Evolutionary conservation across 768 basidiomycete species (phyloP), one percentile per base, ranked within the genome.

Genomic region (Neoboletus magnificus): DNA sequence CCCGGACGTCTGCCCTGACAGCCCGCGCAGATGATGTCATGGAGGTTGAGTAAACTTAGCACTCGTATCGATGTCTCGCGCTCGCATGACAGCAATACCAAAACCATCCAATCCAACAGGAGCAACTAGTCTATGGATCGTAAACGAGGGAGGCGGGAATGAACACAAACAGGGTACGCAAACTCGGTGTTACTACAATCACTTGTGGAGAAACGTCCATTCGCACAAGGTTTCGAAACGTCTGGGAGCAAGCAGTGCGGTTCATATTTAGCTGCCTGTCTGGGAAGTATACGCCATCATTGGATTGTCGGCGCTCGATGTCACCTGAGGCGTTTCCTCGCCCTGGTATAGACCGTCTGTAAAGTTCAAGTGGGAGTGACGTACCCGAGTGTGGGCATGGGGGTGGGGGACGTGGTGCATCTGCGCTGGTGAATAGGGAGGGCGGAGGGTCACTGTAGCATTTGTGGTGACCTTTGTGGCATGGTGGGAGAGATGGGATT

Each of bases 381-480:
- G 88, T 58, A 87, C 86, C 33, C 86, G 80, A 0, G 87, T 84
- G 62, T 90, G 87, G 0, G 87, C 86, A 55, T 89, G 88, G 2
- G 88, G 86, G 59, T 89, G 88, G 2, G 88, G 86, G 43, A 90
- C 86, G 59, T 89, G 89, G 62, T 90, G 88, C 85, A 91, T 87
- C 64, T 81, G 85, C 23, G 77, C 65, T 6, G 76, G 66, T 15
- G 80, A 71, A 65, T 85, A 89, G 18, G 85, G 81, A n/a, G 82
- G 72, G 51, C 79, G 82, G 29, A 87, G 73, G 2, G 79, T 75
- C 33, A 83, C 75, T 5, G 78, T 71, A 23, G 74, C 65, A 47
- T 72, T 67, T 56, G 63, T 69, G 60, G 74, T 65, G 6, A 47
- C 30, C 63, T 77, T 71, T 57, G 65, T 50, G 5, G 52, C 29